Conservation (phyloP, 202 grass and related monocot species). For the Setaria italica region DNA sequence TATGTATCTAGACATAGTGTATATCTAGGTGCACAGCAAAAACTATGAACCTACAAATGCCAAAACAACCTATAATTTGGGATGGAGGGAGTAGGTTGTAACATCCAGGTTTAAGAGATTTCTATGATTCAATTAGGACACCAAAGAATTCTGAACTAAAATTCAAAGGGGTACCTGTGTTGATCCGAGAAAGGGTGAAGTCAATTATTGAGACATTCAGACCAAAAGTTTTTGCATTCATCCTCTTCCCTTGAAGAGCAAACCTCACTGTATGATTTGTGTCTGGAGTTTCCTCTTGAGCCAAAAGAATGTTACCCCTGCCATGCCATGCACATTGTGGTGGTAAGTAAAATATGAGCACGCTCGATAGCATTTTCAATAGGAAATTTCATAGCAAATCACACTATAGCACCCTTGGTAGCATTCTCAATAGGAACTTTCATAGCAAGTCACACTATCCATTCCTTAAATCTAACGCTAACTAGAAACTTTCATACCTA, state of each 20-base stretch:
- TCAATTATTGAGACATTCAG: slow-evolving; percentile 83
- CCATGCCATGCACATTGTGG: slow-evolving; percentile 42
- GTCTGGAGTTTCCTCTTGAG: slow-evolving; percentile 58
- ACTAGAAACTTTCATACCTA: background rate
- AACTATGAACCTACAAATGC: no score
- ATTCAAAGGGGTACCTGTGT: slow-evolving; percentile 60
- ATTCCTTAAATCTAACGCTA: background rate
- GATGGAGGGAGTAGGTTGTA: background rate
- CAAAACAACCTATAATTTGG: no score
- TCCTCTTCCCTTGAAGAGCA: slow-evolving; percentile 72
- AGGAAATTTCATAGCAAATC: background rate
- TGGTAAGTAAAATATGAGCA: slow-evolving; percentile 44
- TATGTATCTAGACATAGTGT: no score
- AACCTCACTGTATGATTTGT: slow-evolving; percentile 49
- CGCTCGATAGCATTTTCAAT: background rate
- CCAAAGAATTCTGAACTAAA: slow-evolving; percentile 20
- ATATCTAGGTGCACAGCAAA: no score
- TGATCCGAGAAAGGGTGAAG: slow-evolving; percentile 97
- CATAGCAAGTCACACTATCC: background rate
- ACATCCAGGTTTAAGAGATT: slow-evolving; percentile 26
- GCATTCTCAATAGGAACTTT: background rate
- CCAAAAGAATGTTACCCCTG: slow-evolving; percentile 98
- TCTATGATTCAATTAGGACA: background rate
- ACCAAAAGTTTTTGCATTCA: slow-evolving; percentile 66
- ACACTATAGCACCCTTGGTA: background rate